Conservation (phyloP, 805 yeast species). For the Starmerella floricola region DNA sequence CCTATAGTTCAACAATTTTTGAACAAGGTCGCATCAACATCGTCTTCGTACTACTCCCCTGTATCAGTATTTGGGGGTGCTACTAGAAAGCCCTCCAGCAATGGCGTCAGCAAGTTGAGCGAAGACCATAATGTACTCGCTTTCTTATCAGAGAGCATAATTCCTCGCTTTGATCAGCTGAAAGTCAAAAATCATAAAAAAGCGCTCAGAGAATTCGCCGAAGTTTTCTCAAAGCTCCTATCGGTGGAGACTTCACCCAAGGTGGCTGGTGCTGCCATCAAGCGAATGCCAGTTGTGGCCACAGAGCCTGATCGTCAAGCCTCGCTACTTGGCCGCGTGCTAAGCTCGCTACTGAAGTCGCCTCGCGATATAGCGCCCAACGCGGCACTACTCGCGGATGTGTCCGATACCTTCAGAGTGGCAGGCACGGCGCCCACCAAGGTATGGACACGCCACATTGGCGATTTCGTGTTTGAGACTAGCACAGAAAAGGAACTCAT, state of each 20-base stretch:
- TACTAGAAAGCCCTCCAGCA: neutral
- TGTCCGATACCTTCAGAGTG: constrained; percentile 4
- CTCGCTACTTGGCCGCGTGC: constrained; percentile 39
- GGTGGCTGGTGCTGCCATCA: constrained; percentile 30
- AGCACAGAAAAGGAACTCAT: constrained; percentile 37
- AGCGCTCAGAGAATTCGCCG: constrained; percentile 46
- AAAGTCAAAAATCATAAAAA: constrained; percentile 25
- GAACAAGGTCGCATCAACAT: constrained; percentile 43
- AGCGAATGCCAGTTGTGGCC: constrained; percentile 34
- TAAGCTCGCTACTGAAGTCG: constrained; percentile 23
- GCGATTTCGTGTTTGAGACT: constrained; percentile 53
- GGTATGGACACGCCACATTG: constrained; percentile 52
- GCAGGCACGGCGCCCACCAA: constrained; percentile 30
- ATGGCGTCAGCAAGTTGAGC: neutral
- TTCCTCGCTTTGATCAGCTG: constrained; percentile 13
- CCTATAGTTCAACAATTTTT: constrained; percentile 43
- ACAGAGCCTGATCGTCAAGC: constrained; percentile 52
- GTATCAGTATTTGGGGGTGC: neutral
- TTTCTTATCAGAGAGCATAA: constrained; percentile 6
- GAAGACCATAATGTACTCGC: neutral
- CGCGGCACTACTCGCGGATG: constrained; percentile 6
- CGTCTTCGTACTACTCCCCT: constrained; percentile 20
- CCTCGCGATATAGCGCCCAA: constrained; percentile 8
- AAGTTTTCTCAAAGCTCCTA: constrained; percentile 32
- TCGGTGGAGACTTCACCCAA: constrained; percentile 6